Base-by-base conservation (phyloP, 2,329 filamentous ascomycete genomes). In the Triangularia setosa region DNA sequence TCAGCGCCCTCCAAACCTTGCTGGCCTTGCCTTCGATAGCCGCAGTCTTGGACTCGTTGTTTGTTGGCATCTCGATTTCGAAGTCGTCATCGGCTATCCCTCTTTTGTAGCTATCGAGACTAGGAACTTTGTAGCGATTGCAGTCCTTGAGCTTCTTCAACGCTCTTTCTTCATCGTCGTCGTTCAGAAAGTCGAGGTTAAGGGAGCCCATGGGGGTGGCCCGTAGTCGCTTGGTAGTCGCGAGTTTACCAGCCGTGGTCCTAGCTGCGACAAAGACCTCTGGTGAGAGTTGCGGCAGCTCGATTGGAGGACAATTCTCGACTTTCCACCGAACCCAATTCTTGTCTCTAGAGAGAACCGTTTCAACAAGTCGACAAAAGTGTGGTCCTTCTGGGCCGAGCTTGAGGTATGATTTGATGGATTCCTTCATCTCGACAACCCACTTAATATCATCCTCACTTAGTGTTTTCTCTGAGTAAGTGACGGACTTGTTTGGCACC, bases 281-380 rank as follows among this genome's bases (percentile, higher is more conserved):
- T 0, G 89, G 83, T 2, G 88, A 83, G 28, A 98, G 84, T 11
- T 91, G 81, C 23, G 90, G 86, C 65, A 87, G 85, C 73, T 93
- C 88, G 72, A 99, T 98, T 5, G 90, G 86, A 24, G 92, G 92
- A 75, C 95, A 99, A 69, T 89, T 92, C 75, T 97, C 93, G 65
- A 94, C 89, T 79, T 99, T 99, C 95, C 95, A 99, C 67, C 93
- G 90, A 54, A 96, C 93, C 96, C 96, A 99, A 74, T 98, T 97
- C 80, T 97, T 98, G 77, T 99, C 95, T 68, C 95, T 86, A 24
- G 92, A 92, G 28, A 99, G 85, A 30, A 99, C 94, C 12, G 93
- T 98, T 75, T 98, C 94, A 30, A 99, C 93, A 87, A 98, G 96
- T 44, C 95, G 90, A 77, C 93, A 90, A 77, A 98, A 99, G 77